Percentiles rank a stretch among this genome's conserved stretches.
Evolutionary conservation across 768 basidiomycete genomes (phyloP).

Genomic region (Collybia sordida): DNA sequence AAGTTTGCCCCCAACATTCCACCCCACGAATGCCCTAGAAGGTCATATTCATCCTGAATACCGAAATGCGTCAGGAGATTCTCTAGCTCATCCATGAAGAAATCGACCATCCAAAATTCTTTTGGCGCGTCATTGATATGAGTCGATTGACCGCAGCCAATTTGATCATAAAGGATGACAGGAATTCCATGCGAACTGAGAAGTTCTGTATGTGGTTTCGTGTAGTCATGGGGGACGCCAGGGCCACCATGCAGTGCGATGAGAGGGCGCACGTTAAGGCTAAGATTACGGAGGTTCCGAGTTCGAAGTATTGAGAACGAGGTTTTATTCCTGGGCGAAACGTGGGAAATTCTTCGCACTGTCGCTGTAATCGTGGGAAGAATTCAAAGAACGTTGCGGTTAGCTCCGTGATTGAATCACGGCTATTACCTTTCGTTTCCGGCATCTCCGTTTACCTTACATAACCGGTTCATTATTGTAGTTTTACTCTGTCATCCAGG

Average conservation of each 20-base stretch:
- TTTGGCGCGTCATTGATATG: slow-evolving; percentile 37
- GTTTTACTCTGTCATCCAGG: too few relatives aligned
- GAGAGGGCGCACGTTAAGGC: slow-evolving; percentile 25
- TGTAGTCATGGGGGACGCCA: slow-evolving; percentile 37
- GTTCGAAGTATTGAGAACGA: too few relatives aligned
- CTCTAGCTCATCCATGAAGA: slow-evolving; percentile 56
- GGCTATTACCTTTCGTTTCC: too few relatives aligned
- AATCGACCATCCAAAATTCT: slow-evolving; percentile 35
- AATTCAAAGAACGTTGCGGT: too few relatives aligned
- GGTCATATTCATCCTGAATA: slow-evolving; percentile 37
- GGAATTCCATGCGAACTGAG: slow-evolving; percentile 27
- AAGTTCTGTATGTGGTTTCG: slow-evolving; percentile 37
- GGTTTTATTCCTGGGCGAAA: too few relatives aligned
- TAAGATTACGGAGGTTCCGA: slow-evolving; percentile 4
- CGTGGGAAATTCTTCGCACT: too few relatives aligned
- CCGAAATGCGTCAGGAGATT: slow-evolving; percentile 46
- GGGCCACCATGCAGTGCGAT: slow-evolving; percentile 48
- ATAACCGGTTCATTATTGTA: too few relatives aligned
- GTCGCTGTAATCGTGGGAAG: too few relatives aligned
- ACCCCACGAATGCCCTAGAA: slow-evolving; percentile 61
- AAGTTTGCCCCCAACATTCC: slow-evolving; percentile 48
- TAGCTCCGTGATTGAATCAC: too few relatives aligned
- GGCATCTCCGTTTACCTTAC: too few relatives aligned
- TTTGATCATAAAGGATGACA: slow-evolving; percentile 52
- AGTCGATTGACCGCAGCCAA: slow-evolving; percentile 46